A percentile compares a stretch with the other conserved stretches of the same genome.
Conservation (phyloP, 208 protist genomes). For the Leishmania major region DNA sequence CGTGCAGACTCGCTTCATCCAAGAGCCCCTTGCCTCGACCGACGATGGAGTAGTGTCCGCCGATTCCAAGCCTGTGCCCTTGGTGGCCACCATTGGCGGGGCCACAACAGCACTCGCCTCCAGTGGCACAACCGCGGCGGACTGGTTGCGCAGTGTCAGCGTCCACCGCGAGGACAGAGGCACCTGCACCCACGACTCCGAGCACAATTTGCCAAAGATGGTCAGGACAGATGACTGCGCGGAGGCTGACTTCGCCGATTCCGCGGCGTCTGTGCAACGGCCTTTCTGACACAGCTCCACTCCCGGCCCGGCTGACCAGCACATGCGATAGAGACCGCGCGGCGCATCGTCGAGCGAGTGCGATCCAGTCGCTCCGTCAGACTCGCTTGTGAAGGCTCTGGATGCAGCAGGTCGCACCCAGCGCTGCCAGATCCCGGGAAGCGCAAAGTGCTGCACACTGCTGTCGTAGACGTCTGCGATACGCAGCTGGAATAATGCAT, state of each 20-base stretch:
- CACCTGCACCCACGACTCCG: constrained; percentile 45
- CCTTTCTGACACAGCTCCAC: constrained; percentile 30
- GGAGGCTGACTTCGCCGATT: neutral
- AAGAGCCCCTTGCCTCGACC: neutral
- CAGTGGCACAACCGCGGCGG: constrained; percentile 37
- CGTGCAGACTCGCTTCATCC: neutral
- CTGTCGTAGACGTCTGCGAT: constrained; percentile 44
- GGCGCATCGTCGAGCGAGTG: constrained; percentile 1
- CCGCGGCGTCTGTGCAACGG: neutral
- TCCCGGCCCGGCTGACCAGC: constrained; percentile 38
- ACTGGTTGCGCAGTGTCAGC: constrained; percentile 52
- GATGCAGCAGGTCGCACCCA: constrained; percentile 11
- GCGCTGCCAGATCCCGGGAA: constrained; percentile 19
- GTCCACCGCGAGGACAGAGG: constrained; percentile 32
- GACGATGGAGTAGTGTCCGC: neutral
- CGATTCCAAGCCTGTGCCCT: neutral
- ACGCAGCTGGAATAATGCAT: constrained; percentile 28
- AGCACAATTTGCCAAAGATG: constrained; percentile 43
- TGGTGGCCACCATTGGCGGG: neutral
- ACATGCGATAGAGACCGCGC: constrained; percentile 34
- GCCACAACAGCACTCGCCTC: neutral
- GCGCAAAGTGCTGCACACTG: constrained; percentile 36
- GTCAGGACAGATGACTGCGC: constrained; percentile 12
- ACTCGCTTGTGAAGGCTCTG: neutral
- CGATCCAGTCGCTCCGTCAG: constrained; percentile 2